These are phyloP conservation scores for Collybia nuda DNA, from an alignment of 768 basidiomycete species.

Conservation along the genomic window DNA sequence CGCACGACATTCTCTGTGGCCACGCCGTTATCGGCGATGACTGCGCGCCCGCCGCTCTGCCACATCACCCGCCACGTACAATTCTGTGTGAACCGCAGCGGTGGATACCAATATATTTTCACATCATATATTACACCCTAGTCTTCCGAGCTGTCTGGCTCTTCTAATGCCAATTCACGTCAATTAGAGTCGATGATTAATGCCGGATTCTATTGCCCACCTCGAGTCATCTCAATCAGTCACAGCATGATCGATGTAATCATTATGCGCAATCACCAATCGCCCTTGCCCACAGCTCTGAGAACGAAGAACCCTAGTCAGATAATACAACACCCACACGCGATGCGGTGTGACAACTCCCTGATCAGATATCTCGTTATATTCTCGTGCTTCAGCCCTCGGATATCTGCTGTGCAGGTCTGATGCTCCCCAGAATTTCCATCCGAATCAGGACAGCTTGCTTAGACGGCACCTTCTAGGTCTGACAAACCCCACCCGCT, in stretches of 20 bases:
- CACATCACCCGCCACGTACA: not conserved
- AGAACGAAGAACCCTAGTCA: no score
- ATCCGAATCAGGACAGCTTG: constrained; percentile 11
- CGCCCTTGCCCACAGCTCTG: not conserved
- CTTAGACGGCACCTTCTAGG: not conserved
- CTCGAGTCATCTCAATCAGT: not conserved
- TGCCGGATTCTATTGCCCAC: constrained; percentile 1
- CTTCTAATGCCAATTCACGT: constrained; percentile 8
- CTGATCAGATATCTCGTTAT: no score
- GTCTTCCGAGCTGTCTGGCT: not conserved
- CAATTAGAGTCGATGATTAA: constrained; percentile 5
- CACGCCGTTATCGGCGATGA: not conserved
- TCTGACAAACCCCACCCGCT: not conserved
- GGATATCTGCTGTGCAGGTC: not conserved
- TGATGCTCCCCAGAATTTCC: constrained; percentile 3
- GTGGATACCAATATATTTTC: not conserved
- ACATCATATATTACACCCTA: not conserved
- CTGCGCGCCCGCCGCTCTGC: not conserved
- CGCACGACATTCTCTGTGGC: constrained; percentile 3
- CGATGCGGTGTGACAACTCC: no score
- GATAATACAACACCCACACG: no score
- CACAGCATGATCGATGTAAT: no score
- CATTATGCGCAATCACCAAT: no score
- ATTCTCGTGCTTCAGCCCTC: not conserved
- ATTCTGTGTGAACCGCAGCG: not conserved